Base-by-base conservation (phyloP, 805 yeast genomes). In the Wickerhamiella parazyma region DNA sequence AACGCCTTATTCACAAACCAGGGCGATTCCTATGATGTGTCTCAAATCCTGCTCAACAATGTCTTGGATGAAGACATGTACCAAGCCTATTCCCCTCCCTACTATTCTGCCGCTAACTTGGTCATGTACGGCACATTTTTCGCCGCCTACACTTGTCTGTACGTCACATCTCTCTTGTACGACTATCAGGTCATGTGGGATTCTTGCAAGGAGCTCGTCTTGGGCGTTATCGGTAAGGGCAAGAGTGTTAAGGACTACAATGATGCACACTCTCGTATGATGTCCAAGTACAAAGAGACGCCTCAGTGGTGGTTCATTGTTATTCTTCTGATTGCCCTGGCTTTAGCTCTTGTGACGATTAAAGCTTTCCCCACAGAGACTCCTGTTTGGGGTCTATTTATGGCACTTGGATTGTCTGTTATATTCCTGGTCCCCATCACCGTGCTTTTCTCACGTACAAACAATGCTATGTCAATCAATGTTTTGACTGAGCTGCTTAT, bases 361-460 rank as follows among this genome's bases (percentile, higher is more conserved):
- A 40, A 40, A 33, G 43, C 36, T 3, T 40, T 24, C 38, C 43
- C 43, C n/a, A 40, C 43, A 9, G 38, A 26, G 24, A 33, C 43
- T 18, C 43, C 43, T 25, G 43, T 40, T 17, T 39, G 42, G 42
- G 77, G 78, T 2, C 61, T 78, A 25, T 70, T 79, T 49, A 69
- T 78, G 49, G 75, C 38, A 19, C 38, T 77, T n/a, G 61, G 65
- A 7, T 67, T 77, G 50, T 71, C 73, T 45, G 56, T 72, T 28
- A 55, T 74, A n/a, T 76, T 78, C 57, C 59, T 79, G 48, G 58
- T 78, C 31, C 86, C 86, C 12, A 64, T 77, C 25, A 73, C 79
- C 6, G 61, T 79, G 8, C 67, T 79, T 40, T 70, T 70, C 14
- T 75, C 83, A 3, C 71, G 72, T 24, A 76, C 85, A 0, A 78